A percentile compares a stretch with the other conserved stretches of the same genome.
These are phyloP conservation scores for Pythium rishiriense DNA, from an alignment of 352 stramenopile species.

Conservation along the genomic window DNA sequence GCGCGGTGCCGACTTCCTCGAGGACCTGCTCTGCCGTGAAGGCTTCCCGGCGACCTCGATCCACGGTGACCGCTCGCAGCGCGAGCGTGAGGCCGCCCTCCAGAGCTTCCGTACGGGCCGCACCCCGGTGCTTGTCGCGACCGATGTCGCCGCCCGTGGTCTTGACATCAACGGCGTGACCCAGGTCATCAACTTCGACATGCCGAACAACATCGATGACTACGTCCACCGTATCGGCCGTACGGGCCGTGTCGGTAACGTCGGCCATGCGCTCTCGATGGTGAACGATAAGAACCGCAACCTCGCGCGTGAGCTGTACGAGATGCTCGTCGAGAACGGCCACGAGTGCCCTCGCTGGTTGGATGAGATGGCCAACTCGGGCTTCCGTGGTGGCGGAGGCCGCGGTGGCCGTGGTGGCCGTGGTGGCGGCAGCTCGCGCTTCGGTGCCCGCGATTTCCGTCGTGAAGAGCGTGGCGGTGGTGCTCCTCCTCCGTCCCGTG, in stretches of 20 bases:
- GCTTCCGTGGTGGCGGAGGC: conserved; percentile 61
- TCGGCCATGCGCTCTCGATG: conserved; percentile 96
- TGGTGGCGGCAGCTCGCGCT: conserved; percentile 59
- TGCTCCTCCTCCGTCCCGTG: conserved; percentile 27
- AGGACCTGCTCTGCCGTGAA: conserved; percentile 93
- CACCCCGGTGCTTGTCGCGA: conserved; percentile 96
- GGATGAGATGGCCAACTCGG: conserved; percentile 92
- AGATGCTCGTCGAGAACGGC: conserved; percentile 95
- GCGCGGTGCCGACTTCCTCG: conserved; percentile 95
- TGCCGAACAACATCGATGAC: conserved; percentile 98
- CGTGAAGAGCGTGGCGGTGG: conserved; percentile 47
- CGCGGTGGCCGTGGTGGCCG: conserved; percentile 49
- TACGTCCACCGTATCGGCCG: conserved; percentile 99
- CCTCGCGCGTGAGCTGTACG: conserved; percentile 96
- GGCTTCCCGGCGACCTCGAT: conserved; percentile 94
- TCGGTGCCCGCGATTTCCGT: conserved; percentile 89
- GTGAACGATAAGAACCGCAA: conserved; percentile 99
- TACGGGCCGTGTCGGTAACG: conserved; percentile 98
- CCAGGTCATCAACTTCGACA: conserved; percentile 98
- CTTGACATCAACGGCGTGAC: conserved; percentile 99
- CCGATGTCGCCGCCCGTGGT: conserved; percentile 97
- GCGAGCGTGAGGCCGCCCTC: conserved; percentile 93
- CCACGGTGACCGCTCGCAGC: conserved; percentile 97
- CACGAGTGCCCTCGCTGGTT: conserved; percentile 95
- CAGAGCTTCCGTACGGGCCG: conserved; percentile 91